Evolutionary conservation across 1,284 basidiomycete genomes (phyloP).

Genomic region (Nidula niveotomentosa): DNA sequence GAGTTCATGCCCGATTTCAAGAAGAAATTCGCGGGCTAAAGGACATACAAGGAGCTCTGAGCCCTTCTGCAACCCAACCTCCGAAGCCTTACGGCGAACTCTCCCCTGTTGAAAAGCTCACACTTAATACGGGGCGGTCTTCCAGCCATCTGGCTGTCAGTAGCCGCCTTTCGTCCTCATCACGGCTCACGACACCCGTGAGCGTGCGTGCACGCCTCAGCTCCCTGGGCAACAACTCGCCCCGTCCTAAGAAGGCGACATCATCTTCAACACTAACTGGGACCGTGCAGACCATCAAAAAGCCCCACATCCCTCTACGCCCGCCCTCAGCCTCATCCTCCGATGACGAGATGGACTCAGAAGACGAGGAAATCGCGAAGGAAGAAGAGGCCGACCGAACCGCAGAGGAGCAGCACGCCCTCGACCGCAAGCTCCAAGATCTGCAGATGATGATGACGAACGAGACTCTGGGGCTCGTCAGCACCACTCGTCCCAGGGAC

Average conservation of each 20-base stretch:
- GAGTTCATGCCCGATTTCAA: constrained; percentile 77
- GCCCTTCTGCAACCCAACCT: constrained; percentile 34
- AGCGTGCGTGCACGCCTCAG: constrained; percentile 68
- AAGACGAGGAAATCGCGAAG: constrained; percentile 56
- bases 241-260: constrained; percentile 48
- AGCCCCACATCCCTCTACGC: constrained; percentile 32
- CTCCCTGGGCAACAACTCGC: constrained; percentile 55
- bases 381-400: constrained; percentile 66
- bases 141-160: constrained; percentile 27
- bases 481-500: constrained; percentile 35
- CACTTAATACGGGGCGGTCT: constrained; percentile 7
- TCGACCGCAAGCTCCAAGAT: constrained; percentile 64
- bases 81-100: constrained; percentile 33
- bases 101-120: constrained; percentile 23
- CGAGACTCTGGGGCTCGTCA: constrained; percentile 69
- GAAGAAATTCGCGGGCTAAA: constrained; percentile 77
- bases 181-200: constrained; percentile 46
- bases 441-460: constrained; percentile 71
- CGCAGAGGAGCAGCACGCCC: constrained; percentile 64
- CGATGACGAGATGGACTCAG: constrained; percentile 47
- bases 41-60: constrained; percentile 60
- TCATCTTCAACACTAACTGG: constrained; percentile 63
- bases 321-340: constrained; percentile 49
- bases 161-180: constrained; percentile 32
- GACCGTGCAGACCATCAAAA: constrained; percentile 51